These are phyloP conservation scores for Lachnellula arida DNA, from an alignment of 2,329 filamentous ascomycete species.

Conservation along the genomic window DNA sequence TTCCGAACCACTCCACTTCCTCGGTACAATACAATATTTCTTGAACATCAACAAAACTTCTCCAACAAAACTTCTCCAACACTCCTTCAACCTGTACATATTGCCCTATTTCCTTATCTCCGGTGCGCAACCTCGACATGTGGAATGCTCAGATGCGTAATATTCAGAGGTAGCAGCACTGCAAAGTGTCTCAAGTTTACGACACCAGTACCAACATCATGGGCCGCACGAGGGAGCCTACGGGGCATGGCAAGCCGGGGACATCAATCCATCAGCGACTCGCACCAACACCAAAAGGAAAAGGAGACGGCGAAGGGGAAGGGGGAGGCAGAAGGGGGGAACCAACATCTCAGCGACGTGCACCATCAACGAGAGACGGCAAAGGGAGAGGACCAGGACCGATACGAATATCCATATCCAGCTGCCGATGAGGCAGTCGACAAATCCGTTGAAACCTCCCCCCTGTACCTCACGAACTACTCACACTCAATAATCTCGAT, in stretches of 20 bases:
- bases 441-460: background rate
- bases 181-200: slow-evolving; percentile 7
- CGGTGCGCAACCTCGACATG: slow-evolving; percentile 7
- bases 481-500: background rate
- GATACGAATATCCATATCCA: too few species aligned
- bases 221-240: background rate
- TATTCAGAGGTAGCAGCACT: slow-evolving; percentile 19
- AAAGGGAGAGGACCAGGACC: background rate
- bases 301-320: background rate
- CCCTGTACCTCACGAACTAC: too few species aligned
- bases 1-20: background rate
- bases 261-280: background rate
- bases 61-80: background rate
- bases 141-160: slow-evolving; percentile 27
- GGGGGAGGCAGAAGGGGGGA: too few species aligned
- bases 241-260: background rate
- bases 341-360: too few species aligned
- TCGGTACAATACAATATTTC: background rate
- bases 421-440: too few species aligned
- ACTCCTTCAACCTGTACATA: background rate
- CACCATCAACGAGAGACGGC: background rate
- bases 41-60: background rate
- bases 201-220: background rate
- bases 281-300: background rate
- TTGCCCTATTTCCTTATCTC: background rate